Evolutionary conservation across 495 filamentous ascomycete species (phyloP).

Genomic region (Cercophora sp.): DNA sequence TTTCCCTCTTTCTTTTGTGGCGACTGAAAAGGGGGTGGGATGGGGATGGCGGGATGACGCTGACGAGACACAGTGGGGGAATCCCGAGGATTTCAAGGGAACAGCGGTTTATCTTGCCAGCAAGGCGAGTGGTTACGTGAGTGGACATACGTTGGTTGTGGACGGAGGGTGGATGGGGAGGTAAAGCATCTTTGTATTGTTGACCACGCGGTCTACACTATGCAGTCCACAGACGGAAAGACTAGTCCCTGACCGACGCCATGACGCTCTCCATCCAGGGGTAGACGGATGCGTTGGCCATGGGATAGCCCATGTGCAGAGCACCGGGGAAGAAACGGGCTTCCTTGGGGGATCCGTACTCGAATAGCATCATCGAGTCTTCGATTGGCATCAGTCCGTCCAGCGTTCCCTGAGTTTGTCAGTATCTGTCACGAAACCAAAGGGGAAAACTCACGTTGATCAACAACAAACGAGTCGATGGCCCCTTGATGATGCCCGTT

Average conservation of each 20-base stretch:
- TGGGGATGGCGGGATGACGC: not conserved
- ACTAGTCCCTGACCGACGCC: too few species aligned
- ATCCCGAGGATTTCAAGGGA: slow-evolving; percentile 86
- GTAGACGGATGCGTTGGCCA: slow-evolving; percentile 49
- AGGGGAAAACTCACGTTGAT: slow-evolving; percentile 60
- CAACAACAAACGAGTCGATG: slow-evolving; percentile 60
- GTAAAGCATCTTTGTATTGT: slow-evolving; percentile 34
- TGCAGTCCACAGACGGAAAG: too few species aligned
- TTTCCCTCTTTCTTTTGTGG: too few species aligned
- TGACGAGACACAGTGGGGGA: slow-evolving; percentile 58
- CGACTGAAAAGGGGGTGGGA: too few species aligned
- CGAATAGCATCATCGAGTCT: slow-evolving; percentile 63
- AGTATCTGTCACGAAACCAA: not conserved
- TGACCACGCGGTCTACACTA: too few species aligned
- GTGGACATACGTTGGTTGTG: slow-evolving; percentile 73
- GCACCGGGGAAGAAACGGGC: slow-evolving; percentile 57
- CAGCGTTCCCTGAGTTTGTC: slow-evolving; percentile 51
- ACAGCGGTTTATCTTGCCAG: slow-evolving; percentile 74
- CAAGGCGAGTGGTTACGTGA: slow-evolving; percentile 73
- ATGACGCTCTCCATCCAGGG: slow-evolving; percentile 54
- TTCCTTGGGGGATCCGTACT: slow-evolving; percentile 72
- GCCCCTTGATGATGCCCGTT: slow-evolving; percentile 61
- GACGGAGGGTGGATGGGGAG: slow-evolving; percentile 95
- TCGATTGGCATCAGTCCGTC: slow-evolving; percentile 77
- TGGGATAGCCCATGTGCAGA: slow-evolving; percentile 64